Evolutionary conservation across 495 filamentous ascomycete genomes (phyloP), one percentile per base, ranked within the genome.

Genomic region (Aspergillus nanangensis): DNA sequence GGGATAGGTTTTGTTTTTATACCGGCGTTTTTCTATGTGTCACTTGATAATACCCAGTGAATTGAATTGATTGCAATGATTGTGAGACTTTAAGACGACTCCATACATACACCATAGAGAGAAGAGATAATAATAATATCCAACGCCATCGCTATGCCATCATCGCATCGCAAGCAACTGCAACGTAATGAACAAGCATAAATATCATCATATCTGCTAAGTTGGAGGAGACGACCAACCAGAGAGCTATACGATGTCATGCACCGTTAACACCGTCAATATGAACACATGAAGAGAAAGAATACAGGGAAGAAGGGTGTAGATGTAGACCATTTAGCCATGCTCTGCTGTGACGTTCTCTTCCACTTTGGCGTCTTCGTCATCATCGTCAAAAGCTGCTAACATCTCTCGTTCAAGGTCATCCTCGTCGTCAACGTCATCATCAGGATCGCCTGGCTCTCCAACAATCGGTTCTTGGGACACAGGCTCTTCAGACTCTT

Each of bases 361-460:
- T 32, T 69, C 66, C n/a, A 51, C 62, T 24, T 56, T 53, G 7
- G 52, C 43, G 36, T 70, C 62, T 3, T 65, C 67, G 9, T 77
- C 75, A 45, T 82, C 80, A 39, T 77, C 75, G 45, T 82, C 80
- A 39, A 87, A 77, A 34, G 81, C 83, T 0, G 81, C 82, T 55
- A 83, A 57, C 61, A 89, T 72, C 49, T 88, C 82, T 9, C 78
- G 77, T 56, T 86, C 84, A 15, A 87, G 60, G 34, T 77, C 82
- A 35, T 79, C 82, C 22, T 82, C 82, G 8, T 67, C 5, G 75
- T 79, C 0, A 62, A 63, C 31, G 71, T 63, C 2, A 38, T 21
- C 18, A 2, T 4, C 18, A 4, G 76, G 13, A 56, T 57, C 17
- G 19, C 21, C 4, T 38, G 24, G 29, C 63, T 67, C n/a, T n/a